Evolutionary conservation across 1,284 basidiomycete species (phyloP), one percentile per base, ranked within the genome.

Genomic region (Coniophora puteana): DNA sequence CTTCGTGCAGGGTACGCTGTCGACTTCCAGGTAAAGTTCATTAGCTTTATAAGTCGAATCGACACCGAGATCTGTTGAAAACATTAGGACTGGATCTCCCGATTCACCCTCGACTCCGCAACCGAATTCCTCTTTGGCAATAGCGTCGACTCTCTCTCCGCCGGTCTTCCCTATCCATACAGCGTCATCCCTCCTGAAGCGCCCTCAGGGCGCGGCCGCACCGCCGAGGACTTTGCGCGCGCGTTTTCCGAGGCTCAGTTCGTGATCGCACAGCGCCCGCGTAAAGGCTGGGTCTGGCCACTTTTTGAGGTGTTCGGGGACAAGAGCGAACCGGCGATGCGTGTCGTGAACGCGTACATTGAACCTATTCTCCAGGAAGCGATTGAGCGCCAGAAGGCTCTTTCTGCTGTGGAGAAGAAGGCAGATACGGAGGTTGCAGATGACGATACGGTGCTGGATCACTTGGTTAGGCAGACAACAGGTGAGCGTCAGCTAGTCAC

Each of bases 31-130:
- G 67, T 61, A 22, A 16, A 50, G 36, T 18, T 18, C 17, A 13
- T 10, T 11, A n/a, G 16, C 16, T 10, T 24, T 21, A 10, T 24
- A 20, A 20, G 11, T 7, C 21, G 8, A n/a, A 17, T 26, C 17
- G 21, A 13, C 28, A 40, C 3, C n/a, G 33, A n/a, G n/a, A n/a
- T n/a, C n/a, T n/a, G n/a, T n/a, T n/a, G n/a, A 13, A 7, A 28
- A 14, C 3, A 16, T 13, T 23, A 61, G 57, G 63, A 63, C 41
- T 40, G 53, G n/a, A 48, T 73, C 51, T 64, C 64, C 5, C 67
- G 74, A 5, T 78, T 79, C 52, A 76, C 76, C 0, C 66, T 80
- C 21, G 76, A 80, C 52, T 68, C 72, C 4, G 74, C 74, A 7
- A 69, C 71, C 1, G 72, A 76, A 46, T 78, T 78, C 53, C 66